Evolutionary conservation across 495 filamentous ascomycete species (phyloP).

Genomic region (Daldinia loculata): DNA sequence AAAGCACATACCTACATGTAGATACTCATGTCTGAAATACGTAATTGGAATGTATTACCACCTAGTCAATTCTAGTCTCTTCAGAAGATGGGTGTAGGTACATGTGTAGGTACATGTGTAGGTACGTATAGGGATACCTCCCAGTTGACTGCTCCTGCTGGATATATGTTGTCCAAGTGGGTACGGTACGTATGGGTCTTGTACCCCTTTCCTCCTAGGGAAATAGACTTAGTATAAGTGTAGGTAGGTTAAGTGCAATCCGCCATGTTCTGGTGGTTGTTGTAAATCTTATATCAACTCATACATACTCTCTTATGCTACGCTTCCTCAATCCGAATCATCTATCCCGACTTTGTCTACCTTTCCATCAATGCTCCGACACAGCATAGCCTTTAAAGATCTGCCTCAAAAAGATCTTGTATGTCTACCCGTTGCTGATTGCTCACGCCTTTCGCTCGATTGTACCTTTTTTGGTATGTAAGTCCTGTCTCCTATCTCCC

Average conservation of each 20-base stretch:
- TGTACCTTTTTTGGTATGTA: slow-evolving; percentile 40
- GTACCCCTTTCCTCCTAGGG: background rate
- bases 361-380: slow-evolving; percentile 24
- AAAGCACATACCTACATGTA: background rate
- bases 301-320: background rate
- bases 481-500: slow-evolving; percentile 4
- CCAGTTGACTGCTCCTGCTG: background rate
- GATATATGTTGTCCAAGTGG: background rate
- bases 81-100: background rate
- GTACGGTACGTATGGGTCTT: background rate
- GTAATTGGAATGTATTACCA: background rate
- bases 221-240: background rate
- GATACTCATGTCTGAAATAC: background rate
- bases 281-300: background rate
- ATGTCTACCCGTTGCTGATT: slow-evolving; percentile 44
- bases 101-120: background rate
- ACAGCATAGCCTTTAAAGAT: slow-evolving; percentile 40
- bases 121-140: background rate
- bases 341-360: slow-evolving; percentile 11
- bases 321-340: slow-evolving; percentile 1
- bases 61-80: no score
- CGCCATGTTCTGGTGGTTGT: background rate
- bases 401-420: slow-evolving; percentile 39
- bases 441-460: slow-evolving; percentile 34
- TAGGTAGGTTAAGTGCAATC: background rate